Conservation (phyloP, 2,329 filamentous ascomycete genomes). For the Chaetomium sp. region DNA sequence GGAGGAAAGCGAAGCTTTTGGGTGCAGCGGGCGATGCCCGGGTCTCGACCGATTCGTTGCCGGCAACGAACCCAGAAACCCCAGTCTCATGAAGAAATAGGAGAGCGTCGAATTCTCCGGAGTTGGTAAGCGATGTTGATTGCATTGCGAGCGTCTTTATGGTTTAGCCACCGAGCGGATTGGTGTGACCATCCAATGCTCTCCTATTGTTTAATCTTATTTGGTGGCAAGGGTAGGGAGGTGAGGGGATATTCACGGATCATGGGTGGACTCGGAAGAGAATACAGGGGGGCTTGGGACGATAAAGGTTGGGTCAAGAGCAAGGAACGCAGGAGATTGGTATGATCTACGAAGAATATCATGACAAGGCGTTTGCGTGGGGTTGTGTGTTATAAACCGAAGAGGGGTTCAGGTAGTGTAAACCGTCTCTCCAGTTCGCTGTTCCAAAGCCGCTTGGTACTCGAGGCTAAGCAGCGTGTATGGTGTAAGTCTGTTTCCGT, state of each 20-base stretch:
- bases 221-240: not conserved
- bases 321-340: too few relatives aligned
- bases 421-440: not conserved
- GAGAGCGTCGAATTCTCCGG: too few relatives aligned
- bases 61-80: conserved; percentile 5
- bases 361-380: conserved; percentile 11
- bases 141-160: too few relatives aligned
- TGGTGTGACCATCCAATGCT: too few relatives aligned
- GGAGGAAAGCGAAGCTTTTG: conserved; percentile 18
- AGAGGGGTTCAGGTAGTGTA: not conserved
- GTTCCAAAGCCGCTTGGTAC: too few relatives aligned
- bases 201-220: not conserved
- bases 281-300: not conserved
- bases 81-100: conserved; percentile 8
- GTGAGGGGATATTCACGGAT: not conserved
- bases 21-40: conserved; percentile 1
- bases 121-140: too few relatives aligned
- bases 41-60: conserved; percentile 2
- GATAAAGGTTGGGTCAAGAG: too few relatives aligned
- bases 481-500: too few relatives aligned
- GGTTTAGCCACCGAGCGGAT: too few relatives aligned
- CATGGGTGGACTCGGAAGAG: not conserved
- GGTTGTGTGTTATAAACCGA: not conserved
- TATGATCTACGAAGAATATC: not conserved
- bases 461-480: too few relatives aligned